phyloP scores from a whole-genome alignment of 805 yeast species.

The Saccharomycopsis microspora region DNA sequence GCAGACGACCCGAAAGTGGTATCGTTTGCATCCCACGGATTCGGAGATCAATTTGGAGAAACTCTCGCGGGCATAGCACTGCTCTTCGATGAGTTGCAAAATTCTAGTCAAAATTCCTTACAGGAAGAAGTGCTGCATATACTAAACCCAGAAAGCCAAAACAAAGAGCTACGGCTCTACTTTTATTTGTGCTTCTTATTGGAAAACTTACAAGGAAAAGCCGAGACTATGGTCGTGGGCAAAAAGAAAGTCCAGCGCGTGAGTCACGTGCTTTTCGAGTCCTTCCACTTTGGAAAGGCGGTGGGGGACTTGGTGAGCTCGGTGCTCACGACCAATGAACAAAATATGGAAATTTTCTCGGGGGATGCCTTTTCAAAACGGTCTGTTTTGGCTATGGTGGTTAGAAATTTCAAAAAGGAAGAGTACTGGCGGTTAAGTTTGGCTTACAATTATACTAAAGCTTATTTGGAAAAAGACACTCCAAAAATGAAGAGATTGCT shows the following conservation, averaged over 20 bases:
- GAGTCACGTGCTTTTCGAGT: conserved; percentile 11
- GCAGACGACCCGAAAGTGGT: conserved; percentile 1
- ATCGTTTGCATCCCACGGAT: conserved; percentile 14
- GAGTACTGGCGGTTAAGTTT: conserved; percentile 13
- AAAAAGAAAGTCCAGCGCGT: conserved; percentile 6
- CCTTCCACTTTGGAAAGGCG: conserved; percentile 9
- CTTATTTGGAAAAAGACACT: conserved; percentile 4
- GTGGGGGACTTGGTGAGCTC: conserved; percentile 13
- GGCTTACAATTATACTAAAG: conserved; percentile 12
- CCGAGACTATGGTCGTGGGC: not conserved
- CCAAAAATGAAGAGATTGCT: conserved; percentile 13
- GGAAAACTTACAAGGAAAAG: conserved; percentile 3
- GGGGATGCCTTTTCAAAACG: not conserved
- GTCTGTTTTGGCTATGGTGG: conserved; percentile 9
- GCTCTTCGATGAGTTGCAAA: not conserved
- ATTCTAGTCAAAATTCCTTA: not conserved
- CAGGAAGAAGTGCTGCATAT: conserved; percentile 2
- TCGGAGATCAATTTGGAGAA: conserved; percentile 13
- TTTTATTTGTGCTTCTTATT: conserved; percentile 11
- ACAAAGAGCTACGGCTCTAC: conserved; percentile 1
- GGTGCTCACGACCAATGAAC: conserved; percentile 4
- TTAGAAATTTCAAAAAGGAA: conserved; percentile 1
- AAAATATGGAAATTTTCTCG: not conserved
- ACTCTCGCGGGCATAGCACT: not conserved
- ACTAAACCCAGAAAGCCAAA: not conserved